phyloP scores from a whole-genome alignment of 805 yeast genomes.

The Candida endomychidarum region DNA sequence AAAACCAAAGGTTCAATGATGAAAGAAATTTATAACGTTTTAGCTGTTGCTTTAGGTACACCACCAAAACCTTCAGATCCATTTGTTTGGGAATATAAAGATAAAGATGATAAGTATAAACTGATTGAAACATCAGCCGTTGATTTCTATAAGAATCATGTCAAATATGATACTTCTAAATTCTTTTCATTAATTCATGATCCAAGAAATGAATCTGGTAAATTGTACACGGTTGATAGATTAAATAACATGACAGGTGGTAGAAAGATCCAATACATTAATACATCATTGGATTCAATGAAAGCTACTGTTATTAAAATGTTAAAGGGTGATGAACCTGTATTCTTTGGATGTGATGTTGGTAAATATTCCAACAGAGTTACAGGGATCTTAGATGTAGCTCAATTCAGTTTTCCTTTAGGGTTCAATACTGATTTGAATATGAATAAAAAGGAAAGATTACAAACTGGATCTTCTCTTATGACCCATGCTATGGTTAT shows the following conservation, averaged over 20 bases:
- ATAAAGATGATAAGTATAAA: conserved; percentile 63
- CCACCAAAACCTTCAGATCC: conserved; percentile 73
- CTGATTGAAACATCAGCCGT: conserved; percentile 61
- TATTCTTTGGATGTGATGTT: conserved; percentile 89
- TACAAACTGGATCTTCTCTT: conserved; percentile 65
- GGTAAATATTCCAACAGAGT: conserved; percentile 67
- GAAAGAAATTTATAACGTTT: conserved; percentile 61
- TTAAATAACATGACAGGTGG: conserved; percentile 73
- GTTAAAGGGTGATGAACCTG: conserved; percentile 71
- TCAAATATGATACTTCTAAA: conserved; percentile 51
- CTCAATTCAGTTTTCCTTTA: conserved; percentile 64
- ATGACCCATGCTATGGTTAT: conserved; percentile 93
- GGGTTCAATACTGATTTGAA: conserved; percentile 52
- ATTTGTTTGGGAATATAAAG: conserved; percentile 73
- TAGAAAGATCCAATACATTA: conserved; percentile 69
- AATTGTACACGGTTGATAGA: conserved; percentile 67
- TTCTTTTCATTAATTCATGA: conserved; percentile 74
- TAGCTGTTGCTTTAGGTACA: conserved; percentile 69
- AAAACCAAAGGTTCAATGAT: conserved; percentile 44
- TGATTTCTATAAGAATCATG: conserved; percentile 57
- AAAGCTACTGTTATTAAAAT: conserved; percentile 64
- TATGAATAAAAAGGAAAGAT: conserved; percentile 65
- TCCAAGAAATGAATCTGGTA: conserved; percentile 70
- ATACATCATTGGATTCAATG: conserved; percentile 58
- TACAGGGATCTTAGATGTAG: conserved; percentile 71